phyloP scores from a whole-genome alignment of 345 rosid species.

The Murraya koenigii region DNA sequence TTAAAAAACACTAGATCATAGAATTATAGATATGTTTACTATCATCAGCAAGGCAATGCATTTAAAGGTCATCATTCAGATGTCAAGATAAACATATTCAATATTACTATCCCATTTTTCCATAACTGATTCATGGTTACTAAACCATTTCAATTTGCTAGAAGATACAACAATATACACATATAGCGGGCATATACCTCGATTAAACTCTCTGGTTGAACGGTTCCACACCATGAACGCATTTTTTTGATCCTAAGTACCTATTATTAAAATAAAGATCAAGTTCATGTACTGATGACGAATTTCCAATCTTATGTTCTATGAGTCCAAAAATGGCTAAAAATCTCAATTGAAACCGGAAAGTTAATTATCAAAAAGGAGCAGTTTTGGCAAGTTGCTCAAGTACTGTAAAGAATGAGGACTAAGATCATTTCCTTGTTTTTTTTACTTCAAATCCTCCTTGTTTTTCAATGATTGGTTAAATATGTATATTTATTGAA shows the following conservation, averaged over 20 bases:
- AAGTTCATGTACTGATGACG: no score
- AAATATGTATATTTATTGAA: no score
- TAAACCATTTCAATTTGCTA: not conserved
- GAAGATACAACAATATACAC: not conserved
- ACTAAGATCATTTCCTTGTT: no score
- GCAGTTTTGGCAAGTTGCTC: no score
- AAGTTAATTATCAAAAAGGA: no score
- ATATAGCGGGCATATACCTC: slow-evolving; percentile 42
- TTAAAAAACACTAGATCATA: slow-evolving; percentile 76
- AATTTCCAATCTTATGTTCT: no score
- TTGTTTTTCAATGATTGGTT: no score
- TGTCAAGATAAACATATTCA: not conserved
- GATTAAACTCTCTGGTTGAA: slow-evolving; percentile 80
- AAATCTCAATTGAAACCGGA: no score
- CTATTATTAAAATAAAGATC: no score
- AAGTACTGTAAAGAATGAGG: no score
- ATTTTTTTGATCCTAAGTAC: slow-evolving; percentile 76
- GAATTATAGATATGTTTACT: slow-evolving; percentile 7
- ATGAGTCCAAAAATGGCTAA: no score
- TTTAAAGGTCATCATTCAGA: not conserved
- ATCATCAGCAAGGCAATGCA: slow-evolving; percentile 1
- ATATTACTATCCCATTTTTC: not conserved
- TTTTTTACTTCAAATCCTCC: no score
- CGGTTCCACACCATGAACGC: slow-evolving; percentile 88
- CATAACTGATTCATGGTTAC: not conserved